Evolutionary conservation across 108 stramenopile species (phyloP).

Genomic region (Parietichytrium sp.): DNA sequence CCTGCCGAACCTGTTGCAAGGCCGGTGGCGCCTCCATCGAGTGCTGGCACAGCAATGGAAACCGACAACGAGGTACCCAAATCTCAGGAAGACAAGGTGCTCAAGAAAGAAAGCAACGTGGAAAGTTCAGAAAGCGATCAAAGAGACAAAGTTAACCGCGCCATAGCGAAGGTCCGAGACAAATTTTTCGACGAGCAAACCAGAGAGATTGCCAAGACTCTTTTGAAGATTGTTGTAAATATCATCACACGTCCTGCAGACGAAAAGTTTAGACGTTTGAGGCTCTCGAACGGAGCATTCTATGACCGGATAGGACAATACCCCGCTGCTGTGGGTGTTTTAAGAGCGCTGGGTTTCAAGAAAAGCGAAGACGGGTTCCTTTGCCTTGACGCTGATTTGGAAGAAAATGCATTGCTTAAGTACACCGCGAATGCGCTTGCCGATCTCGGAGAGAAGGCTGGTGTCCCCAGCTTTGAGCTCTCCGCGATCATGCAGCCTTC

Average conservation of each 20-base stretch:
- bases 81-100: no score
- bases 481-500: neutral
- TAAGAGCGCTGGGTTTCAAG: neutral
- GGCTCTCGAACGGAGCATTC: neutral
- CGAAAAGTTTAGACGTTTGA: neutral
- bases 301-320: neutral
- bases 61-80: no score
- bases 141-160: no score
- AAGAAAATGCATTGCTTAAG: neutral
- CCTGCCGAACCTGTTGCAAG: no score
- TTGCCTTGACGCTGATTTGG: neutral
- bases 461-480: neutral
- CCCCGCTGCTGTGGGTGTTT: neutral
- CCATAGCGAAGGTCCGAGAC: neutral
- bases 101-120: no score
- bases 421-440: neutral
- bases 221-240: neutral
- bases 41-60: no score
- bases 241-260: neutral
- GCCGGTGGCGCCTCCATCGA: no score
- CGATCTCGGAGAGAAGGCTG: neutral
- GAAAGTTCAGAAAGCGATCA: no score
- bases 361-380: neutral
- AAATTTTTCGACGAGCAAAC: slow-evolving; percentile 12
- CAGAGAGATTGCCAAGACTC: neutral